Evolutionary conservation across 1,284 basidiomycete genomes (phyloP).

Genomic region (Erythrobasidium hasegawianum): DNA sequence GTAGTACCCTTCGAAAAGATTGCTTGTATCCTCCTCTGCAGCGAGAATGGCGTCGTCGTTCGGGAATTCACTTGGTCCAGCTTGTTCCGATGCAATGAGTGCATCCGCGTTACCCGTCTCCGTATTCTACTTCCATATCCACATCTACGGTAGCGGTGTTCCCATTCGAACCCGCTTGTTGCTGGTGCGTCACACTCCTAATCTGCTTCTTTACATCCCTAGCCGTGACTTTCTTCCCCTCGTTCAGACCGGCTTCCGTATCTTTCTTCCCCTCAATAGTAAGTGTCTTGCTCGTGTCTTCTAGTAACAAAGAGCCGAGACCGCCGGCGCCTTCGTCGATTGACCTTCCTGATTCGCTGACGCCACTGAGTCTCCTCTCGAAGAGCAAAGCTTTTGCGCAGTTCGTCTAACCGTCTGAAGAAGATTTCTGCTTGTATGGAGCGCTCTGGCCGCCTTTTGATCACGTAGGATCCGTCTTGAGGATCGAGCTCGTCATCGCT

Average conservation of each 20-base stretch:
- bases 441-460: too few relatives aligned
- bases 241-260: conserved; percentile 38
- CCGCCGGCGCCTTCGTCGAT: conserved; percentile 81
- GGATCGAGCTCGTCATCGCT: too few relatives aligned
- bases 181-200: conserved; percentile 46
- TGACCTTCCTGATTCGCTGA: too few relatives aligned
- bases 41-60: conserved; percentile 39
- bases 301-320: conserved; percentile 83
- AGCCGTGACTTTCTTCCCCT: conserved; percentile 52
- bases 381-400: too few relatives aligned
- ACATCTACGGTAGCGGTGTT: conserved; percentile 24
- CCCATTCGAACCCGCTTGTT: conserved; percentile 49
- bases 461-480: too few relatives aligned
- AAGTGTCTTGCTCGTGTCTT: conserved; percentile 52
- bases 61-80: conserved; percentile 19
- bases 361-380: too few relatives aligned
- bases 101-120: conserved; percentile 5
- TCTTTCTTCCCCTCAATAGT: conserved; percentile 39
- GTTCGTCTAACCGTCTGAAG: too few relatives aligned
- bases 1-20: conserved; percentile 78
- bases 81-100: neutral
- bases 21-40: conserved; percentile 46
- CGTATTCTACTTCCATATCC: conserved; percentile 35
- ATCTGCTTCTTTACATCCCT: conserved; percentile 55
- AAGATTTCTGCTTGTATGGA: too few relatives aligned